These are phyloP conservation scores for Chlamydomonas sp. DNA, from an alignment of 139 green algal genomes.

Conservation along the genomic window DNA sequence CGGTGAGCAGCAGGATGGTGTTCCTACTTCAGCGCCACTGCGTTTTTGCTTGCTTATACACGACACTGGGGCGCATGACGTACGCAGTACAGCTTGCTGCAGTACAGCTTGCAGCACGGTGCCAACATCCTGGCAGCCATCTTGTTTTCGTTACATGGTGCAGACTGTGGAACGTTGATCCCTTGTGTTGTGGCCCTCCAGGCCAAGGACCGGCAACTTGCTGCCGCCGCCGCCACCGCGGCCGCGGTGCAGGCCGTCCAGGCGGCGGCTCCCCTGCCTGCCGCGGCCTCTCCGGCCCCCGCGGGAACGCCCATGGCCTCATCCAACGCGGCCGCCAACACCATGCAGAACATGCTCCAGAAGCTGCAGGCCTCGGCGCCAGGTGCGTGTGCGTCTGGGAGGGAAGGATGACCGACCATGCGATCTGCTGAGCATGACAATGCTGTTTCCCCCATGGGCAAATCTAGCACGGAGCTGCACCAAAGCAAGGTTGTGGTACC, in stretches of 20 bases:
- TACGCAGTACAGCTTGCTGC: no score
- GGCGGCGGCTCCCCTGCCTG: background rate
- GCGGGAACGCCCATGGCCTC: background rate
- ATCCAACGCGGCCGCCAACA: background rate
- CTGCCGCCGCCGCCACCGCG: slow-evolving; percentile 8
- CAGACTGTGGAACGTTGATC: background rate
- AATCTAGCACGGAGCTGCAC: background rate
- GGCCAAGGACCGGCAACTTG: slow-evolving; percentile 33
- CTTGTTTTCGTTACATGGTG: no score
- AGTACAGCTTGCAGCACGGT: no score
- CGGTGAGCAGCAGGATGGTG: slow-evolving; percentile 1
- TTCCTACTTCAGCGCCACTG: background rate
- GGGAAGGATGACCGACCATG: no score
- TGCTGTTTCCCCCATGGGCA: no score
- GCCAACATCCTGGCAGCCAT: no score
- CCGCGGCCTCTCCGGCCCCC: background rate
- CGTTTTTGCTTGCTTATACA: background rate
- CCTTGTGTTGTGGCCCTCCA: background rate
- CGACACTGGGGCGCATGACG: background rate
- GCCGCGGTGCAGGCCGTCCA: slow-evolving; percentile 27
- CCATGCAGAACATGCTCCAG: slow-evolving; percentile 34
- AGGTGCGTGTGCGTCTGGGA: background rate
- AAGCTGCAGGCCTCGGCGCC: slow-evolving; percentile 30
- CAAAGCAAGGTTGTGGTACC: background rate
- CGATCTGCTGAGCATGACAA: no score